Evolutionary conservation across 2,329 filamentous ascomycete genomes (phyloP).

Genomic region (Delphinella strobiligena): DNA sequence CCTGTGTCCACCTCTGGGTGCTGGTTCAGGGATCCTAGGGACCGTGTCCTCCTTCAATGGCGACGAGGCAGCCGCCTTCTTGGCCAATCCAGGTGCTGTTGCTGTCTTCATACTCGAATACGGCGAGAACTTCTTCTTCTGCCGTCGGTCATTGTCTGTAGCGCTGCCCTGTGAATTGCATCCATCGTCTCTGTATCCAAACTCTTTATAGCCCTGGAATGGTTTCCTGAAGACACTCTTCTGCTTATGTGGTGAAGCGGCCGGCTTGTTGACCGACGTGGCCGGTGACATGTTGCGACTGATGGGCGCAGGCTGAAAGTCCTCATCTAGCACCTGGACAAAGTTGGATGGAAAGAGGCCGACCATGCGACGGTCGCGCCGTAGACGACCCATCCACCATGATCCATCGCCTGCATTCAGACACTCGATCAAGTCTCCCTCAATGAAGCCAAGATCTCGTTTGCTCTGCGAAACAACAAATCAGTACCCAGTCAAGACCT

Average conservation of each 20-base stretch:
- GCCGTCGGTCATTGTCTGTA: constrained; percentile 17
- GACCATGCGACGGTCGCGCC: constrained; percentile 78
- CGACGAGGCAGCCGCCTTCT: constrained; percentile 11
- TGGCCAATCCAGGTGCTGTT: constrained; percentile 18
- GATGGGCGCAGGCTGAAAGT: constrained; percentile 58
- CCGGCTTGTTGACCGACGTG: constrained; percentile 41
- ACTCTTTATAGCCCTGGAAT: constrained; percentile 48
- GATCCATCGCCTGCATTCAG: constrained; percentile 94
- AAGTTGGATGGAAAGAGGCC: constrained; percentile 97
- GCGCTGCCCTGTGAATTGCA: constrained; percentile 13
- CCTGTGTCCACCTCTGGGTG: constrained; percentile 14
- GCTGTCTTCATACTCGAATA: constrained; percentile 41
- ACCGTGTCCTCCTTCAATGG: constrained; percentile 15
- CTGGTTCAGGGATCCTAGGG: constrained; percentile 20
- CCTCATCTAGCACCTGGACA: constrained; percentile 75
- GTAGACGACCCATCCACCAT: constrained; percentile 94
- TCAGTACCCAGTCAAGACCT: not conserved
- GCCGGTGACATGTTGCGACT: constrained; percentile 45
- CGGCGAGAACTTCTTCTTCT: constrained; percentile 31
- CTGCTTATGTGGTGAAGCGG: constrained; percentile 35
- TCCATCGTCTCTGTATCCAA: constrained; percentile 13
- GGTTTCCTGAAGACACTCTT: constrained; percentile 52
- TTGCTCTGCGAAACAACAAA: too few species aligned
- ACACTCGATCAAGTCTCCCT: constrained; percentile 96
- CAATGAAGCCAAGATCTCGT: constrained; percentile 89